phyloP scores from a whole-genome alignment of 345 rosid genomes.

The Gossypium australe region DNA sequence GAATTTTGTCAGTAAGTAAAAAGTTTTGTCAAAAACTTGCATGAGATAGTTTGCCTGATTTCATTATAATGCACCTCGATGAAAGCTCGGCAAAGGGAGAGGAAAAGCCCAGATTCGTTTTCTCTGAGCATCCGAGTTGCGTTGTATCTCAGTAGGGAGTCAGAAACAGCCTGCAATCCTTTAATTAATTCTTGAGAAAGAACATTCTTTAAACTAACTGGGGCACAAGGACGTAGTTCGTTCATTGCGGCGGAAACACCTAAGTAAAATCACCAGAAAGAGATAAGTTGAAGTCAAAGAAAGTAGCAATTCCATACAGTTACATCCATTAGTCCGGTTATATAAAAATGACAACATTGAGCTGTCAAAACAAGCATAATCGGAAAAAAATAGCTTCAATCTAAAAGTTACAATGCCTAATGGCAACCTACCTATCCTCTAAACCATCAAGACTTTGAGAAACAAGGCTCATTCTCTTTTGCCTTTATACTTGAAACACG shows the following conservation, averaged over 20 bases:
- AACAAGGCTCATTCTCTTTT: neutral
- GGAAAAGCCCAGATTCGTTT: constrained; percentile 76
- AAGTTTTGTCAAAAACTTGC: neutral
- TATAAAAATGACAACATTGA: neutral
- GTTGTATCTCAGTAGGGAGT: constrained; percentile 75
- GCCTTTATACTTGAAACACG: neutral
- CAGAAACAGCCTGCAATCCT: constrained; percentile 83
- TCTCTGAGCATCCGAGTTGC: constrained; percentile 91
- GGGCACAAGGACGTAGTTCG: constrained; percentile 90
- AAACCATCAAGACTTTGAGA: neutral
- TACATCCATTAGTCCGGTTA: neutral
- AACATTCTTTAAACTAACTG: constrained; percentile 66
- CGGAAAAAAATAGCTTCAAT: neutral
- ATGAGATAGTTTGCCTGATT: neutral
- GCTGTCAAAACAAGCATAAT: neutral
- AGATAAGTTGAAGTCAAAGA: neutral
- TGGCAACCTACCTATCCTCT: neutral
- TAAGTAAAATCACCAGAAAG: constrained; percentile 21
- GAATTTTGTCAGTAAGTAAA: constrained; percentile 12
- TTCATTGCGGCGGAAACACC: constrained; percentile 95
- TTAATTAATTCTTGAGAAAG: constrained; percentile 71
- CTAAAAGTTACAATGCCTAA: neutral
- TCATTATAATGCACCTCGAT: constrained; percentile 51
- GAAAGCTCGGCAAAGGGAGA: constrained; percentile 86
- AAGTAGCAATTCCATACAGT: neutral